phyloP scores from a whole-genome alignment of 148 eudicot genomes.

The Simmondsia chinensis region DNA sequence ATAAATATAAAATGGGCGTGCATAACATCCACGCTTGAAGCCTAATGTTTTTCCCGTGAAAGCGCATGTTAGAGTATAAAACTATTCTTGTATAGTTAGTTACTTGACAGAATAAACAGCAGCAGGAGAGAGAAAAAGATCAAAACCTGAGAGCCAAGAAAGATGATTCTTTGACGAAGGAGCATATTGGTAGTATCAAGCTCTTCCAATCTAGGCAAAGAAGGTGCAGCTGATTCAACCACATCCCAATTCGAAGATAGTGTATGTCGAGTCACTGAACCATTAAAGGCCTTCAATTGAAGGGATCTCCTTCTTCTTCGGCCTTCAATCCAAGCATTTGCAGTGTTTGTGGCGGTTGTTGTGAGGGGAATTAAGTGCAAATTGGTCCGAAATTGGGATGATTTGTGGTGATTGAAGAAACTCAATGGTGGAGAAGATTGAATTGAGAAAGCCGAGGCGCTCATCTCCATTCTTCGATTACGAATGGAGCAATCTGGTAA shows the following conservation, averaged over 20 bases:
- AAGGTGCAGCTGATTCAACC: constrained; percentile 31
- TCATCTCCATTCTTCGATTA: constrained; percentile 39
- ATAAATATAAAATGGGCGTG: no score
- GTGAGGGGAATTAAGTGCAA: constrained; percentile 13
- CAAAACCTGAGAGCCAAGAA: constrained; percentile 71
- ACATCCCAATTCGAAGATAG: constrained; percentile 58
- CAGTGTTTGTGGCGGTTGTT: background rate
- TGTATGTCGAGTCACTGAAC: constrained; percentile 14
- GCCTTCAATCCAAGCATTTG: background rate
- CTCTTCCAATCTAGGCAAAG: constrained; percentile 77
- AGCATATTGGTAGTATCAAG: constrained; percentile 92
- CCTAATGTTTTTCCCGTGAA: no score
- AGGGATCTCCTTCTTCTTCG: constrained; percentile 8
- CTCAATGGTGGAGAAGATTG: constrained; percentile 29
- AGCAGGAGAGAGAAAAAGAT: background rate
- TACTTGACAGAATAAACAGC: no score
- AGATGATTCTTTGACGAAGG: constrained; percentile 88
- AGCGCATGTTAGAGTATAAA: no score
- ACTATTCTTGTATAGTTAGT: no score
- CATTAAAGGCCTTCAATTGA: constrained; percentile 21
- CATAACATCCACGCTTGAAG: no score
- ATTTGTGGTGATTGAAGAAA: constrained; percentile 19
- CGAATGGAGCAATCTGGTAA: no score
- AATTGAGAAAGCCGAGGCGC: constrained; percentile 34
- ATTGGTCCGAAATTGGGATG: background rate